A percentile compares a stretch with the other conserved stretches of the same genome.
Conservation (phyloP, 2,329 filamentous ascomycete species). For the Penicillium sp. region DNA sequence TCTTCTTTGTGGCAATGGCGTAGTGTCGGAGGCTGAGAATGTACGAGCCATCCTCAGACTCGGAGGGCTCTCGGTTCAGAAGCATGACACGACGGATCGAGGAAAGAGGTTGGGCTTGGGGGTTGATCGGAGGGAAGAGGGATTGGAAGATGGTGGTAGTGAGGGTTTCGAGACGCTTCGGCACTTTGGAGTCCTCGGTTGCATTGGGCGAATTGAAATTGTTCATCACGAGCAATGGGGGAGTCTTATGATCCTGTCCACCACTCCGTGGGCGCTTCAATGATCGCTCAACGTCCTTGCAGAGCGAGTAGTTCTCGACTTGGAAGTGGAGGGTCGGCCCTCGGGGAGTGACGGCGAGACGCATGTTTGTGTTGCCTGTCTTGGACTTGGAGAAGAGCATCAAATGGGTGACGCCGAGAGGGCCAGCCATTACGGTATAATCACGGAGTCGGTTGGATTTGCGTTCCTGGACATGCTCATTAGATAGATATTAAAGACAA, state of each 20-base stretch:
- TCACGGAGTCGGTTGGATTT: conserved; percentile 85
- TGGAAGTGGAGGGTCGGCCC: conserved; percentile 93
- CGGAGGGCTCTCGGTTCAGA: conserved; percentile 72
- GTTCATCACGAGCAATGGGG: conserved; percentile 97
- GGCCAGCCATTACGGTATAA: conserved; percentile 93
- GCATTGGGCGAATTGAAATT: conserved; percentile 75
- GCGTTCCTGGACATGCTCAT: conserved; percentile 60
- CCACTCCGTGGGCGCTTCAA: conserved; percentile 80
- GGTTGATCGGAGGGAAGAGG: conserved; percentile 93
- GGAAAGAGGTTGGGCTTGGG: conserved; percentile 82
- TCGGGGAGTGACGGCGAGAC: conserved; percentile 81
- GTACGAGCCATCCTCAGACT: conserved; percentile 65
- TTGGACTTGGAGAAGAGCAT: conserved; percentile 89
- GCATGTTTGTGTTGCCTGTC: conserved; percentile 87
- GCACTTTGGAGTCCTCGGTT: conserved; percentile 65
- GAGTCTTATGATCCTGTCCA: conserved; percentile 81
- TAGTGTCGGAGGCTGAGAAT: conserved; percentile 90
- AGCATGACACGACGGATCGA: conserved; percentile 92
- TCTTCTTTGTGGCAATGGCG: conserved; percentile 86
- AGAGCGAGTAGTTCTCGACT: conserved; percentile 91
- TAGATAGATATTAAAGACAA: conserved; percentile 3
- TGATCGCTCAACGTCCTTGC: conserved; percentile 83
- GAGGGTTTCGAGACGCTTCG: conserved; percentile 89
- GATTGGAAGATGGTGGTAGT: conserved; percentile 95
- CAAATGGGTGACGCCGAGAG: conserved; percentile 88